A percentile compares a stretch with the other conserved stretches of the same genome.
phyloP scores from a whole-genome alignment of 1,284 basidiomycete genomes.

The Athelia psychrophila region DNA sequence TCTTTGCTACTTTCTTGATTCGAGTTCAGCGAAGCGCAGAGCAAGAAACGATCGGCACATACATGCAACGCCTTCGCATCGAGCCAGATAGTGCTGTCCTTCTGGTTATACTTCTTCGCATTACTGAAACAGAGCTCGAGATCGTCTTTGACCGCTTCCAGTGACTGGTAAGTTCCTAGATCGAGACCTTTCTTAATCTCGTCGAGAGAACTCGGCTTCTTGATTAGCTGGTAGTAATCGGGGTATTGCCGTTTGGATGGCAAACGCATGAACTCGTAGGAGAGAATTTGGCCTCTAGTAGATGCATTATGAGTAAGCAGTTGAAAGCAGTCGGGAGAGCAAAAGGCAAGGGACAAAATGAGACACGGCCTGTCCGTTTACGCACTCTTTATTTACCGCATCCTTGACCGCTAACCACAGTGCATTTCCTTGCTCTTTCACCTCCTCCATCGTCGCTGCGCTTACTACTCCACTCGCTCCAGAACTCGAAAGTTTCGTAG shows the following conservation, averaged over 20 bases:
- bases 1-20: constrained; percentile 62
- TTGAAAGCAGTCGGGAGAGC: constrained; percentile 16
- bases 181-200: constrained; percentile 84
- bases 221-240: constrained; percentile 85
- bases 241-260: constrained; percentile 80
- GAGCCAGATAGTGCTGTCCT: constrained; percentile 81
- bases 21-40: constrained; percentile 8
- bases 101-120: constrained; percentile 87
- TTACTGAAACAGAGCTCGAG: constrained; percentile 88
- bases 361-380: constrained; percentile 37
- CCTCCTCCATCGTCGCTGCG: constrained; percentile 33
- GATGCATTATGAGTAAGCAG: constrained; percentile 10
- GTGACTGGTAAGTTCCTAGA: constrained; percentile 56
- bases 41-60: constrained; percentile 9
- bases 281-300: constrained; percentile 60
- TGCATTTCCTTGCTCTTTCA: constrained; percentile 60
- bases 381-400: constrained; percentile 81
- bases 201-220: constrained; percentile 79
- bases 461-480: constrained; percentile 19
- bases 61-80: constrained; percentile 74
- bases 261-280: constrained; percentile 72
- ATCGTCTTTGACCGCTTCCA: constrained; percentile 76
- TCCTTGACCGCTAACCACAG: constrained; percentile 76
- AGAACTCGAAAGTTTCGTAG: constrained; percentile 12
- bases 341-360: constrained; percentile 27